These are phyloP conservation scores for Hypoxylon sp. DNA, from an alignment of 2,329 filamentous ascomycete species.

Conservation along the genomic window DNA sequence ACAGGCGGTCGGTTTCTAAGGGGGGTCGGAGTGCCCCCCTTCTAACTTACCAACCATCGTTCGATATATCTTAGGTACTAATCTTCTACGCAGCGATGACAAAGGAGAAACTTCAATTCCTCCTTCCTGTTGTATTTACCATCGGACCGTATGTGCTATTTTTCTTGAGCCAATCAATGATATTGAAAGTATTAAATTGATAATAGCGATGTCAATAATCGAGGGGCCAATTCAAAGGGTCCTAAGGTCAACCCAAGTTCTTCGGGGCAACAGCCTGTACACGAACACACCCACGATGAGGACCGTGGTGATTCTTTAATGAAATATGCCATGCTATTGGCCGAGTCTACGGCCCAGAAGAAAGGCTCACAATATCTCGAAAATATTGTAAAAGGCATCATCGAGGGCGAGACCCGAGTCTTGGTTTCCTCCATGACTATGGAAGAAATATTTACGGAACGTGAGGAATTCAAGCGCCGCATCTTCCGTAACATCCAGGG, in stretches of 20 bases:
- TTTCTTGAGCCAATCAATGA: neutral
- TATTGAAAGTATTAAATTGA: constrained; percentile 22
- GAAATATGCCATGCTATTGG: constrained; percentile 87
- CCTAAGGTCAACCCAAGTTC: constrained; percentile 31
- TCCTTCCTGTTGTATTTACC: constrained; percentile 87
- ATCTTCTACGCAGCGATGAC: constrained; percentile 78
- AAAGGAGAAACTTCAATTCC: constrained; percentile 86
- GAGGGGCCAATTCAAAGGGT: constrained; percentile 62
- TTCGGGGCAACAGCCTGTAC: constrained; percentile 15
- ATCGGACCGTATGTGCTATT: constrained; percentile 73
- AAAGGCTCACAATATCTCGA: constrained; percentile 74
- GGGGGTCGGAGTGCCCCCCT: too few species aligned
- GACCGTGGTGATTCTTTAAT: constrained; percentile 75
- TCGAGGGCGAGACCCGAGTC: constrained; percentile 88
- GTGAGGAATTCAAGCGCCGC: constrained; percentile 82
- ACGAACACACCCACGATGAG: constrained; percentile 56
- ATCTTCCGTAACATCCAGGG: constrained; percentile 82
- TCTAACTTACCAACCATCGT: neutral
- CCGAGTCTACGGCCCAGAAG: constrained; percentile 67
- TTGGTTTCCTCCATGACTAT: constrained; percentile 92
- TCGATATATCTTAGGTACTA: constrained; percentile 16
- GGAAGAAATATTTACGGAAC: constrained; percentile 88
- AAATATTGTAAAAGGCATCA: constrained; percentile 90
- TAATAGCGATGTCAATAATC: constrained; percentile 71
- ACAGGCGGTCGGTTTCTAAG: too few species aligned